Percentiles rank a stretch among this genome's conserved stretches.
Evolutionary conservation across 23 red algal species (phyloP).

Genomic region (Gracilaria caudata): DNA sequence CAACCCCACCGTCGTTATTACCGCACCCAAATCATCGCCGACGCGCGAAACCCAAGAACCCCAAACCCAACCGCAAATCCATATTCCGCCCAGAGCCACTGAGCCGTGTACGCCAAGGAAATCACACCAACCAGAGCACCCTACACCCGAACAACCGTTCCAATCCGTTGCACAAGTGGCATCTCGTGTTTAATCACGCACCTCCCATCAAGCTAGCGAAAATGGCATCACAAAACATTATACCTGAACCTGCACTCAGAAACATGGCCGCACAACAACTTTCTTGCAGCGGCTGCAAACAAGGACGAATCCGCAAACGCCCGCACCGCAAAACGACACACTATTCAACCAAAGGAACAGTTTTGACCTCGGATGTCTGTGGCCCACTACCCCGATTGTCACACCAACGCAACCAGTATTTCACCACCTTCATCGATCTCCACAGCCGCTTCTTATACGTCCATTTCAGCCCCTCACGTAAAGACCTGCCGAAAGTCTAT

Average conservation of each 20-base stretch:
- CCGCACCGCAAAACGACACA: neutral
- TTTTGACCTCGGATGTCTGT: neutral
- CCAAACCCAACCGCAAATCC: too few relatives aligned
- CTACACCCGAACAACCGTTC: too few relatives aligned
- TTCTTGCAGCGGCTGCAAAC: neutral
- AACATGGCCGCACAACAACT: too few relatives aligned
- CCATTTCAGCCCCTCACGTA: neutral
- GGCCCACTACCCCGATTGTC: neutral
- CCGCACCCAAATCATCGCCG: too few relatives aligned
- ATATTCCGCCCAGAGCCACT: too few relatives aligned
- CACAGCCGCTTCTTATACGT: neutral
- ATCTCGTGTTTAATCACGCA: neutral
- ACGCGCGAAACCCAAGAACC: too few relatives aligned
- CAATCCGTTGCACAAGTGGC: constrained; percentile 11
- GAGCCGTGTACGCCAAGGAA: too few relatives aligned
- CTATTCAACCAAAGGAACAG: neutral
- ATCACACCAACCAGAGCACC: neutral
- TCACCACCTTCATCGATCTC: neutral
- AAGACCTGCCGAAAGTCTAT: neutral
- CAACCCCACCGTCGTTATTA: too few relatives aligned
- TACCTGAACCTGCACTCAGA: neutral
- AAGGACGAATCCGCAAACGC: neutral
- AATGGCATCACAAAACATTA: neutral
- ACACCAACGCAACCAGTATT: neutral
- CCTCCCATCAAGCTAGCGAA: neutral